phyloP scores from a whole-genome alignment of 805 yeast genomes.

The Wickerhamiella azyma region DNA sequence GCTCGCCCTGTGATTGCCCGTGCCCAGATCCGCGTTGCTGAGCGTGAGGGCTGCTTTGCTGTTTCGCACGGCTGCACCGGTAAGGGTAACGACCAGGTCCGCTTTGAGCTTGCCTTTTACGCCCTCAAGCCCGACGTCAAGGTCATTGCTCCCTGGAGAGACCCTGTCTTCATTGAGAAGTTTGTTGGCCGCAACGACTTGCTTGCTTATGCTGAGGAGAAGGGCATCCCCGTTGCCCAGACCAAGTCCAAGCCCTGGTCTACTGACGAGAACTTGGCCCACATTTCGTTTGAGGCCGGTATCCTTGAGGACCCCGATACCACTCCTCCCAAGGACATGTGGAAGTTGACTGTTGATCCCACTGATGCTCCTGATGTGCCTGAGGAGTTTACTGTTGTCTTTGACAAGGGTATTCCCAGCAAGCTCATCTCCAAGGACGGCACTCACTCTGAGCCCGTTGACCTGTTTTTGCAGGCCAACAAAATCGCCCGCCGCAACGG shows the following conservation, averaged over 20 bases:
- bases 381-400: conserved; percentile 72
- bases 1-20: conserved; percentile 98
- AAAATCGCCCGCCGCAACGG: conserved; percentile 97
- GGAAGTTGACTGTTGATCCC: conserved; percentile 97
- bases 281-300: conserved; percentile 98
- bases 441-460: conserved; percentile 72
- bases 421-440: conserved; percentile 56
- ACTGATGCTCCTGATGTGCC: conserved; percentile 87
- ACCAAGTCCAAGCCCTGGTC: conserved; percentile 99
- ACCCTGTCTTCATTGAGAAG: conserved; percentile 83
- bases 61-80: conserved; percentile 99
- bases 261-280: conserved; percentile 98
- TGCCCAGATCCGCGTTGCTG: conserved; percentile 96
- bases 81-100: conserved; percentile 98
- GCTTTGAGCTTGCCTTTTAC: conserved; percentile 93
- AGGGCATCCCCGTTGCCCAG: conserved; percentile 89
- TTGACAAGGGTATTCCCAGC: conserved; percentile 75
- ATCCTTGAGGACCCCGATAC: conserved; percentile 96
- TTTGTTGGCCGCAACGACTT: conserved; percentile 97
- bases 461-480: conserved; percentile 83
- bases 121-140: conserved; percentile 95
- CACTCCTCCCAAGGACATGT: conserved; percentile 99
- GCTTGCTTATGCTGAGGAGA: conserved; percentile 82
- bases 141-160: conserved; percentile 99
- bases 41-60: conserved; percentile 94